Evolutionary conservation across 768 basidiomycete genomes (phyloP), one percentile per base, ranked within the genome.

Genomic region (Lyophyllum shimeji): DNA sequence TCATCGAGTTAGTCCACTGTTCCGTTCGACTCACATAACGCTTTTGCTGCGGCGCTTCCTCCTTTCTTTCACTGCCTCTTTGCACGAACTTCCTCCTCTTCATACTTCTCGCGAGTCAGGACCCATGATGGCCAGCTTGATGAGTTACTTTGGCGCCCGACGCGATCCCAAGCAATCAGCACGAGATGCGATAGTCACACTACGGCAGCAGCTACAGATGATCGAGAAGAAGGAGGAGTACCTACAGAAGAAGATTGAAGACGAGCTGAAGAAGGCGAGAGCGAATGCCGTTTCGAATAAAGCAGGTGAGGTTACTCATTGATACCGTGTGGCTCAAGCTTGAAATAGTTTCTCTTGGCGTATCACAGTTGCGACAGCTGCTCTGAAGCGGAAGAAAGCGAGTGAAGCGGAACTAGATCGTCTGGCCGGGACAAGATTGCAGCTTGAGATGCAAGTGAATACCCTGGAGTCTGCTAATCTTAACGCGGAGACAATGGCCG

Each of bases 171-270:
- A 90, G 72, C 85, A 89, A 73, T 78, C 87, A 24, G 88, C 96
- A 44, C 82, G 93, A 60, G 93, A 97, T 69, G 93, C 97, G 46
- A 99, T 99, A 71, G 90, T 98, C 57, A 82, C 82, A 44, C 79
- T 99, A 63, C 85, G 96, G 66, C 89, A 96, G 74, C 95, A 98
- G 71, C 82, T 98, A 59, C 85, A 93, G 74, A 90, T 96, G 87
- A 86, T 98, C 63, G 95, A 98, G 84, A 99, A 98, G 93, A 98
- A 96, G 80, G 97, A 98, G 77, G 96, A 98, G 71, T 81, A 92
- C 72, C 76, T 98, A 59, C 88, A 90, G 81, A 95, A 91, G 84
- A 94, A 95, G 85, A 91, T 97, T 61, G 94, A 96, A 51, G 94
- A 97, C 60, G 96, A 98, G 66, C 62, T 85, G 65, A 87, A 86